These are phyloP conservation scores for Quillaja saponaria DNA, from an alignment of 306 rosid species.

Conservation along the genomic window DNA sequence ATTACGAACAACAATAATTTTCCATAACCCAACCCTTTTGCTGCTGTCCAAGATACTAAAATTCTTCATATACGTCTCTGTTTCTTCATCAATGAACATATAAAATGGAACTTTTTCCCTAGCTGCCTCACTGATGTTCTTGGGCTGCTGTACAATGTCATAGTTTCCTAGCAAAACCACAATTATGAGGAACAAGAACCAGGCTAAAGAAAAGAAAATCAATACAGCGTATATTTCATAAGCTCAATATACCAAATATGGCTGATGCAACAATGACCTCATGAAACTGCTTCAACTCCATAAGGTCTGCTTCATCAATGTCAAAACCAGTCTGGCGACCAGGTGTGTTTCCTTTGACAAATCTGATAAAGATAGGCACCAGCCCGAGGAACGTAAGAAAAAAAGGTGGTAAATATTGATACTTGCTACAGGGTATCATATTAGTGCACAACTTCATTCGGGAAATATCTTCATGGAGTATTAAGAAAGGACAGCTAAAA, in stretches of 20 bases:
- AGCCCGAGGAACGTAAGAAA: constrained; percentile 30
- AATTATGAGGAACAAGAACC: constrained; percentile 41
- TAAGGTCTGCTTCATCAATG: constrained; percentile 82
- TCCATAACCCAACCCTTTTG: constrained; percentile 85
- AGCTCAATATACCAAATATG: constrained; percentile 65
- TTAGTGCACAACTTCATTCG: constrained; percentile 13
- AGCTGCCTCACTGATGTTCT: constrained; percentile 67
- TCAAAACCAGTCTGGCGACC: constrained; percentile 87
- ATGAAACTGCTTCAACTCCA: constrained; percentile 79
- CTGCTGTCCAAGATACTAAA: constrained; percentile 64
- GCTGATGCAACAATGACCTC: constrained; percentile 95
- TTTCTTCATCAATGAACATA: constrained; percentile 92
- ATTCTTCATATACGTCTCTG: constrained; percentile 80
- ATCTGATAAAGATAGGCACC: constrained; percentile 52
- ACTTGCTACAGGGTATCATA: constrained; percentile 7
- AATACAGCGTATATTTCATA: constrained; percentile 8
- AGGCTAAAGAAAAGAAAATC: not conserved
- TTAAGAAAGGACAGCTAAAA: not conserved
- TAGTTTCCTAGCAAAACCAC: constrained; percentile 72
- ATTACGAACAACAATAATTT: constrained; percentile 76
- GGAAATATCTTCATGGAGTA: constrained; percentile 13
- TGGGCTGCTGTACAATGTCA: constrained; percentile 90
- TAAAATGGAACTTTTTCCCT: constrained; percentile 70
- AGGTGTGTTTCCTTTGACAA: constrained; percentile 87
- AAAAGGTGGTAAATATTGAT: not conserved